Base-by-base conservation (phyloP, 768 basidiomycete species). In the Boletus insuetus region DNA sequence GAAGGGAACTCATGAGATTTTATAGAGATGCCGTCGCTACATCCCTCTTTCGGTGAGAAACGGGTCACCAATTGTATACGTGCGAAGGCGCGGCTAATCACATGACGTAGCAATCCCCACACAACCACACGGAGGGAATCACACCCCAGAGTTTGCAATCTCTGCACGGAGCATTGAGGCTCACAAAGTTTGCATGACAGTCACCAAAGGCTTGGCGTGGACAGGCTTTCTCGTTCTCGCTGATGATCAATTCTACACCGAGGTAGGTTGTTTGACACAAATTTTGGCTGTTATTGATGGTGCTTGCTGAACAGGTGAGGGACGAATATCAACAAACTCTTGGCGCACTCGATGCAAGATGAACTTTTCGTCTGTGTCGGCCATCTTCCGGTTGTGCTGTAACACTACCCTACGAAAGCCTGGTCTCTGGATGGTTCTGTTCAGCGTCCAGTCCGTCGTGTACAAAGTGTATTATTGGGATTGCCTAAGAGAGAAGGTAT, bases 71-170 rank as follows among this genome's bases (percentile, higher is more conserved):
- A 29, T 22, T 49, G 54, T 49, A 24, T 17, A 6, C 34, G 17
- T 24, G 6, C 26, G 26, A 32, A 29, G 14, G 10, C 22, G 59
- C 55, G 56, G 42, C 59, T 73, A 20, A 68, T 69, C 8, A 49
- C 61, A 55, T 51, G 44, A 24, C 32, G 31, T 46, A 87, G 87
- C 83, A 29, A 89, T 91, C 50, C 88, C 89, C n/a, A 87, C 87
- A 7, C 74, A 75, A 58, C 80, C 82, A 8, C 73, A 79, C 48
- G 88, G 87, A 40, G 85, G 84, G n/a, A 91, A 91, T 63, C 89
- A 91, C 62, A 89, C 89, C 2, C 75, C 82, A 11, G 80, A 75
- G 5, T 91, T 91, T 67, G 73, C 85, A 20, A 69, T 73, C 49
- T 77, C 89, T 24, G 84, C 87, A 26, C 74, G 75, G 29, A 83